Conservation (phyloP, 441 rosid genomes). For the Omphalea diandra region DNA sequence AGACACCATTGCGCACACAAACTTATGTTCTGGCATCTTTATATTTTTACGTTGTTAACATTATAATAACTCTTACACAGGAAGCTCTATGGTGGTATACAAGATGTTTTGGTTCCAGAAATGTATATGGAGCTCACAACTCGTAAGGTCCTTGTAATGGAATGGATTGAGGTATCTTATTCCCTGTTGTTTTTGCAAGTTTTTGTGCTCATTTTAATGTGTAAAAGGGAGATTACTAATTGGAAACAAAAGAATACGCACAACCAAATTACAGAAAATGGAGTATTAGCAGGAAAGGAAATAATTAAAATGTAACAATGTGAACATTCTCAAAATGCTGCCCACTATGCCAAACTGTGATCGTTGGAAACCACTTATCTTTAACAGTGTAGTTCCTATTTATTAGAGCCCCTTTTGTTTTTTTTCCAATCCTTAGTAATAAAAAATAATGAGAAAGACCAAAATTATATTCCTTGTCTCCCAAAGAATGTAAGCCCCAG, state of each 20-base stretch:
- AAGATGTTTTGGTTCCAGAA: conserved; percentile 83
- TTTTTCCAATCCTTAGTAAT: neutral
- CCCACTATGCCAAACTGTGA: neutral
- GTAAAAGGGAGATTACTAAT: neutral
- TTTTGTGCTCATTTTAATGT: neutral
- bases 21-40: neutral
- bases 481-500: neutral
- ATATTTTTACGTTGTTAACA: neutral
- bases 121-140: conserved; percentile 80
- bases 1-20: neutral
- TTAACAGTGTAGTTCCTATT: neutral
- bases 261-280: neutral
- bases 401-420: neutral
- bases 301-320: neutral
- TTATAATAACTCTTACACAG: conserved; percentile 40
- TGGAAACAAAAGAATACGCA: too few relatives aligned
- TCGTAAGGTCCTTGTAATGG: conserved; percentile 87
- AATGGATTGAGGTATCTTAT: conserved; percentile 85
- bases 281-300: neutral
- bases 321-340: neutral
- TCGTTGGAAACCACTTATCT: neutral
- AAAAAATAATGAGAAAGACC: neutral
- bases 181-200: neutral
- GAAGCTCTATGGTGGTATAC: conserved; percentile 70
- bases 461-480: neutral